Percentiles rank a stretch among this genome's conserved stretches.
Evolutionary conservation across 306 rosid genomes (phyloP).

Genomic region (Sicyos edulis): DNA sequence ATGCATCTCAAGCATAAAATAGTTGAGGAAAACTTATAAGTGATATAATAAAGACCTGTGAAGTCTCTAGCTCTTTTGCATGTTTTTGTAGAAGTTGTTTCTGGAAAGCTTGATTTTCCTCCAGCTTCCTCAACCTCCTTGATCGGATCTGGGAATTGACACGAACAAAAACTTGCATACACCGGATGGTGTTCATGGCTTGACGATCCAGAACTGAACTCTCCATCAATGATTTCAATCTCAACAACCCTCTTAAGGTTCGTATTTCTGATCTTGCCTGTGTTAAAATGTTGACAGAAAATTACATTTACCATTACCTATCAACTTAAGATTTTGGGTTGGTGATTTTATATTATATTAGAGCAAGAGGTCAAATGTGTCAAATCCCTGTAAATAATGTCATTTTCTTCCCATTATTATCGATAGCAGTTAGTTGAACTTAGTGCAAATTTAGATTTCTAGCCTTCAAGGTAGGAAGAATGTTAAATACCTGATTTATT

Average conservation of each 20-base stretch:
- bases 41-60: slow-evolving; percentile 52
- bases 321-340: not conserved
- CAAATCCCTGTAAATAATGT: not conserved
- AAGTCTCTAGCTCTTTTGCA: slow-evolving; percentile 66
- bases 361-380: not conserved
- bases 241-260: slow-evolving; percentile 79
- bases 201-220: slow-evolving; percentile 83
- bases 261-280: slow-evolving; percentile 87
- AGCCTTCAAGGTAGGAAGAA: not conserved
- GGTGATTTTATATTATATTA: not conserved
- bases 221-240: slow-evolving; percentile 78
- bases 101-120: slow-evolving; percentile 93
- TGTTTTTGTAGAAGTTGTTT: slow-evolving; percentile 77
- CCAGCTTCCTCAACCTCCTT: slow-evolving; percentile 76
- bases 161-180: slow-evolving; percentile 89
- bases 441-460: not conserved
- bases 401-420: not conserved
- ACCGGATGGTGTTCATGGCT: slow-evolving; percentile 63
- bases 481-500: not conserved
- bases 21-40: slow-evolving; percentile 21
- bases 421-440: not conserved
- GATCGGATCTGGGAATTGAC: slow-evolving; percentile 84
- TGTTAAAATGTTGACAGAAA: not conserved
- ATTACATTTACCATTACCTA: not conserved
- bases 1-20: not conserved